Evolutionary conservation across 176 grass and related monocot genomes (phyloP).

Genomic region (Rhynchospora breviuscula): DNA sequence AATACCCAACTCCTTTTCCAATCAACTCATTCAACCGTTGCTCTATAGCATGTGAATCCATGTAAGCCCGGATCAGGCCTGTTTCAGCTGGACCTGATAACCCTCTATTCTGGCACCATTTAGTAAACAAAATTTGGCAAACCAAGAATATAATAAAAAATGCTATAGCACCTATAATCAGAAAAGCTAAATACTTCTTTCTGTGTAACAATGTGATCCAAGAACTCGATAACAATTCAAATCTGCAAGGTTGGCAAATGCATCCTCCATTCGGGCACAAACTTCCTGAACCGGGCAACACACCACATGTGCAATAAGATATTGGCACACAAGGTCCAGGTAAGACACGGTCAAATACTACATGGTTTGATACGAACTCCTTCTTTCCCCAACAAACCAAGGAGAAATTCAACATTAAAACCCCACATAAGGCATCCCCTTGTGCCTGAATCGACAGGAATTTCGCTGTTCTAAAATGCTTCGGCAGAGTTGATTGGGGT

Average conservation of each 20-base stretch:
- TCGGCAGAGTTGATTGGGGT: constrained; percentile 18
- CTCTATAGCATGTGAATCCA: neutral
- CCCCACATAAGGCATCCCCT: constrained; percentile 38
- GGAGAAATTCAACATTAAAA: constrained; percentile 72
- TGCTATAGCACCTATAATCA: constrained; percentile 23
- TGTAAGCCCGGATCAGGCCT: neutral
- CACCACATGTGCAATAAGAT: constrained; percentile 46
- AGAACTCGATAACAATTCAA: constrained; percentile 28
- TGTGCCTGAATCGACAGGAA: constrained; percentile 60
- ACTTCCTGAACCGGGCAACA: constrained; percentile 59
- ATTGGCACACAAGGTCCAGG: constrained; percentile 51
- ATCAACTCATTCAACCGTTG: constrained; percentile 21
- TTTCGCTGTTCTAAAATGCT: constrained; percentile 15
- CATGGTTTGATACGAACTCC: constrained; percentile 36
- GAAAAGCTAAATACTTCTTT: constrained; percentile 19
- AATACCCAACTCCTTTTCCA: constrained; percentile 33
- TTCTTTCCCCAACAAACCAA: constrained; percentile 73
- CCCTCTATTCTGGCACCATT: constrained; percentile 23
- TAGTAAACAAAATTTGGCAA: constrained; percentile 1
- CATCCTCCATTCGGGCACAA: constrained; percentile 30
- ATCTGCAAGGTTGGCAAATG: constrained; percentile 55
- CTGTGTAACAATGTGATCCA: neutral
- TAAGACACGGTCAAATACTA: constrained; percentile 54
- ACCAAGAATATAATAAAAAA: constrained; percentile 17
- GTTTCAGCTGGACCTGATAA: constrained; percentile 18